A percentile compares a stretch with the other conserved stretches of the same genome.
Conservation (phyloP, 495 filamentous ascomycete genomes). For the Parathielavia hyrcaniae region DNA sequence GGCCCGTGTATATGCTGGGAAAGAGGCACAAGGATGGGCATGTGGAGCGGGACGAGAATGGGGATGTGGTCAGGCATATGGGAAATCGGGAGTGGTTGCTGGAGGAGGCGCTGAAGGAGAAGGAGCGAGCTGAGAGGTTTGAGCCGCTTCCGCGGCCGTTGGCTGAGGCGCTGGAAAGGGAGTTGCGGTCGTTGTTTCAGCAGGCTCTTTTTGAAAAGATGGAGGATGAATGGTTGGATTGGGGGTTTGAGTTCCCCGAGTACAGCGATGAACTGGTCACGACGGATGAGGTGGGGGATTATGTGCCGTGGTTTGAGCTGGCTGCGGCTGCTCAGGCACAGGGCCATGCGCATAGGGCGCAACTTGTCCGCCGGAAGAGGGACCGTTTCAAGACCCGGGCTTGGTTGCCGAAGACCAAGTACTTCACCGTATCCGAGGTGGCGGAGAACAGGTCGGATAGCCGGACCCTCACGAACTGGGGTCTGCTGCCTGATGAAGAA, state of each 20-base stretch:
- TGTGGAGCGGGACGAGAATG: neutral
- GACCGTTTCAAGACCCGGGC: neutral
- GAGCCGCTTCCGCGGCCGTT: neutral
- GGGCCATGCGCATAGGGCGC: neutral
- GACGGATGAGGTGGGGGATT: neutral
- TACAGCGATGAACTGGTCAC: neutral
- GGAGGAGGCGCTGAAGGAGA: neutral
- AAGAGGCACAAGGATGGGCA: neutral
- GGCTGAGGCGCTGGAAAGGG: neutral
- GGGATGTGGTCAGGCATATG: neutral
- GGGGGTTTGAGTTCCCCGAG: neutral
- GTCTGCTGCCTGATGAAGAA: neutral
- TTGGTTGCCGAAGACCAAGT: neutral
- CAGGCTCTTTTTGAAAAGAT: neutral
- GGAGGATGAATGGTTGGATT: constrained; percentile 7
- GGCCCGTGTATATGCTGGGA: neutral
- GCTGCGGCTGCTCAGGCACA: neutral
- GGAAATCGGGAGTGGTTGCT: neutral
- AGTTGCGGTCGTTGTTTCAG: neutral
- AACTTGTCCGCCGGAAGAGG: neutral
- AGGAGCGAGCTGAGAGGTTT: neutral
- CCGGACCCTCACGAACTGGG: neutral
- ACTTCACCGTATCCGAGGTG: constrained; percentile 14
- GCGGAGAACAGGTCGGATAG: neutral
- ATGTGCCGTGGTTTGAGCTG: neutral